phyloP scores from a whole-genome alignment of 208 protist species.

The Leishmania turanica region DNA sequence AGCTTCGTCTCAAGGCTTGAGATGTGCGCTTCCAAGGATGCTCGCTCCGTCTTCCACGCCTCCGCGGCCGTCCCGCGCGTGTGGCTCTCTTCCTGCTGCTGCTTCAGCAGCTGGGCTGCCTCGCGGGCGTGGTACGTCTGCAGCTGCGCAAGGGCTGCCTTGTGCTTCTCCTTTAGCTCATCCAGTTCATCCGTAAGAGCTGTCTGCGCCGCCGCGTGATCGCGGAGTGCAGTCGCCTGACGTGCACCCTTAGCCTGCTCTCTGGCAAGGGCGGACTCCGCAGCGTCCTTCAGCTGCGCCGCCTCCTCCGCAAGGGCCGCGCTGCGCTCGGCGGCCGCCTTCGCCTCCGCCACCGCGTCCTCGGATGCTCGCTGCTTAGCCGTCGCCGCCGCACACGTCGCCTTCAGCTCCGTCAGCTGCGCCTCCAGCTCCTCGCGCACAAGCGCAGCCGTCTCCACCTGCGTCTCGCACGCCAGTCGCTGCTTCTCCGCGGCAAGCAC shows the following conservation, averaged over 20 bases:
- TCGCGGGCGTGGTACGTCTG: conserved; percentile 17
- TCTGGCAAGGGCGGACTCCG: conserved; percentile 24
- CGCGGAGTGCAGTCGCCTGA: conserved; percentile 21
- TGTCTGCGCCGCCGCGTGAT: background rate
- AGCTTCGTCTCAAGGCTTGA: conserved; percentile 1
- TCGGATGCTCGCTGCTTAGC: conserved; percentile 7
- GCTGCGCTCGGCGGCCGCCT: conserved; percentile 16
- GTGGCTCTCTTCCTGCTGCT: conserved; percentile 15
- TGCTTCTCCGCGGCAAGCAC: conserved; percentile 34
- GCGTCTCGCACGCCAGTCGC: conserved; percentile 28
- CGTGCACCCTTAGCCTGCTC: conserved; percentile 28
- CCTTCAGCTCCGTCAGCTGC: conserved; percentile 16
- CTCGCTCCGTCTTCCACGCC: conserved; percentile 25
- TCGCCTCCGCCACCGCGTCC: conserved; percentile 14
- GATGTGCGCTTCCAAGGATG: conserved; percentile 1
- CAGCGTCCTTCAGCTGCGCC: conserved; percentile 21
- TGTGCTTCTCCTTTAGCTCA: conserved; percentile 21
- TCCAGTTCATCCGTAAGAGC: conserved; percentile 13
- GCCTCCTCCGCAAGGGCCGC: conserved; percentile 18
- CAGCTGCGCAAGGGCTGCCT: conserved; percentile 12
- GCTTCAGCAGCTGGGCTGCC: conserved; percentile 14
- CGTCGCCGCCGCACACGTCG: conserved; percentile 6
- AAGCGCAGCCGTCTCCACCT: conserved; percentile 19
- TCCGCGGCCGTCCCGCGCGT: conserved; percentile 12
- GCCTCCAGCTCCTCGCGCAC: conserved; percentile 31